Evolutionary conservation across 768 basidiomycete genomes (phyloP), one percentile per base, ranked within the genome.

Genomic region (Clitopilus hobsonii): DNA sequence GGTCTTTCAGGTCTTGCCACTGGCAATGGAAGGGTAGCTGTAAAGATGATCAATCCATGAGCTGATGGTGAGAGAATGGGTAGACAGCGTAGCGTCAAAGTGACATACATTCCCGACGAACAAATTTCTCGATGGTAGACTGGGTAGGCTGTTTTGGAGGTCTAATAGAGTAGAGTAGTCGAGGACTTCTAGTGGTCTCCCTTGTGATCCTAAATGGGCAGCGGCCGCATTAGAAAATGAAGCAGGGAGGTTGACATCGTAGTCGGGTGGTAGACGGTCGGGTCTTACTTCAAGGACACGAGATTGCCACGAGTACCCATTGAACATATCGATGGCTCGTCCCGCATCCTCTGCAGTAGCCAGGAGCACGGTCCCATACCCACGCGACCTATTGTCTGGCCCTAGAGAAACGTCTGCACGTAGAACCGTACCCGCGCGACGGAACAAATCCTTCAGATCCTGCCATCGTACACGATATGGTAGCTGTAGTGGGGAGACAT

Each of bases 401-500:
- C 91, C 84, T 27, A 91, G 76, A 54, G 89, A 80, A 59, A 91
- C 83, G 66, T 88, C 83, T 36, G 94, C 87, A 49, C 89, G 79
- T 30, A 92, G 74, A 59, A 95, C 86, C 25, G 91, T 97, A 38
- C 97, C 97, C 5, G 96, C 91, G 60, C 91, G 88, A 30, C 96
- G 85, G 70, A 98, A 97, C 54, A 98, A 83, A 68, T 98, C 95
- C 64, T 99, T 98, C 58, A 99, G 82, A 74, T 99, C 97, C 74
- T 99, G 97, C 97, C 97, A 99, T 54, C 97, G 85, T 32, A 98
- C 95, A 57, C 96, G 81, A 71, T 96, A 98, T 0, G 97, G 97
- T 23, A 99, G 83, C 94, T 95, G 57, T 49, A 51, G 26, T 16
- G 22, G 38, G 51, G 38, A 57, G 41, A 52, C 56, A 28, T 38